Base-by-base conservation (phyloP, 2,329 filamentous ascomycete species). In the Venturia nashicola region DNA sequence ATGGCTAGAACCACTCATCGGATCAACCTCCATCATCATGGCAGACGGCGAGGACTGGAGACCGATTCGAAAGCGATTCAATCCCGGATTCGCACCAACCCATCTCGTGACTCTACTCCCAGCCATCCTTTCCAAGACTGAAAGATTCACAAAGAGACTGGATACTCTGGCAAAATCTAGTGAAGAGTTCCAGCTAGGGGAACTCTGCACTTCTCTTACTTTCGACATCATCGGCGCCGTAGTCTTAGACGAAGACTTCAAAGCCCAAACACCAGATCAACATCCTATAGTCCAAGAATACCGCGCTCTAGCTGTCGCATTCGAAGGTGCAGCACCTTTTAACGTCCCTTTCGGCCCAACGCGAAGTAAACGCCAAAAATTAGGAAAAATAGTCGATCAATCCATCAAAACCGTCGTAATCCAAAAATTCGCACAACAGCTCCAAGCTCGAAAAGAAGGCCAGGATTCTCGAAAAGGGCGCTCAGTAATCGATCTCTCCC, bases 11-110 rank as follows among this genome's bases (percentile, higher is more conserved):
- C 5, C 62, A 63, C 3, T 66, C 73, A 65, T 75, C n/a, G 73
- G 73, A 2, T 62, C 64, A 36, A 65, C 65, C 18, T 73, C 73
- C 3, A 65, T 75, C 9, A 66, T 75, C 9, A 66, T 57, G 44
- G 66, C 34, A 1, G 32, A 66, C 40, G 67, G 65, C 14, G 66
- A 67, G 39, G 61, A 61, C 16, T 68, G 66, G 67, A 68, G 65
- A 61, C 46, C 59, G 3, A 57, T 66, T 18, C 67, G 67, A 20
- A 67, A 66, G 36, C 62, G 51, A n/a, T 68, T 64, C 64, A 68
- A 68, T 60, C 59, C 67, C 48, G 51, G 65, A 40, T 67, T 67
- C 61, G 65, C 65, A 20, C 65, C 59, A 32, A 54, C 27, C 6
- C 44, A 61, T 57, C 62, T 64, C 39, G 65, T 64, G 27, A 61